Evolutionary conservation across 176 grass and related monocot genomes (phyloP), one percentile per base, ranked within the genome.

Genomic region (Oryza nivara): DNA sequence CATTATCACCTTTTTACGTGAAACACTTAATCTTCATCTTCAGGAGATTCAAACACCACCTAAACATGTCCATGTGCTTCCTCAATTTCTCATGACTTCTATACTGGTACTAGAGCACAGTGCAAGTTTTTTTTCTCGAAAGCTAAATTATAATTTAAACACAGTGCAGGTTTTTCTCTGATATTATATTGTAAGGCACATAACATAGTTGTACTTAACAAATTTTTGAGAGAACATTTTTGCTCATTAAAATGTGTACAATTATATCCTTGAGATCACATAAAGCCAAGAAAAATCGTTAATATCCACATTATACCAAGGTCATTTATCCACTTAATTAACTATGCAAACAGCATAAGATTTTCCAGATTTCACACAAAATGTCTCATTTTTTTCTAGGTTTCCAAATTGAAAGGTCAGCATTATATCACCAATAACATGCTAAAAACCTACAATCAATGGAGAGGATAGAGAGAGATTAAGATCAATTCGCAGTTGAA

Each of bases 71-170:
- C 76, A 70, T 69, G 51, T 71, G 77, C 52, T 81, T 77, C 78
- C 13, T 82, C 44, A 46, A 52, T 77, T 77, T 52, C 25, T 68
- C 54, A 65, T 82, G 77, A 70, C 82, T 44, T 76, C 58, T 78
- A 34, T 19, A 36, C 25, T 25, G 7, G 11, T 83, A 79, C 58
- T 10, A 45, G 3, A 11, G 3, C 17, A 19, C 28, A 79, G 23
- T 70, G 51, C 66, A 65, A 65, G n/a, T 76, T 38, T 38, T 5
- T 41, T 9, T 41, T 41, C 40, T 41, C 40, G 36, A 38, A 38
- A 0, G 7, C 40, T 8, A 41, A 41, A 41, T 41, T 41, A 41
- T 41, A 41, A 41, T 41, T 41, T 41, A 41, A 41, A 41, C 13
- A 19, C 28, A 74, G 23, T 70, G 51, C 66, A 71, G 54, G n/a